Base-by-base conservation (phyloP, 805 yeast genomes). In the Starmerella kuoi region DNA sequence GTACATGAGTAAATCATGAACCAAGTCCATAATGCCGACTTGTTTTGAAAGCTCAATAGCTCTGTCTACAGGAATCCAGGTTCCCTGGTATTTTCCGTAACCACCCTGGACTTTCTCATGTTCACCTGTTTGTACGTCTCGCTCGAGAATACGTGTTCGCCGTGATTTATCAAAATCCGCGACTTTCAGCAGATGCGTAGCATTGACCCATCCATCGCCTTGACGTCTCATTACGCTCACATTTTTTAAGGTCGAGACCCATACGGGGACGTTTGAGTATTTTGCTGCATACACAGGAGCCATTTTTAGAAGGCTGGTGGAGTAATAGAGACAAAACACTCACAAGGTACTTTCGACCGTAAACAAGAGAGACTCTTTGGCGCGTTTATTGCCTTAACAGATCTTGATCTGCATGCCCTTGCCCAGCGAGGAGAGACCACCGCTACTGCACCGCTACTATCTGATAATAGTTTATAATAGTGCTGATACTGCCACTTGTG, bases 41-140 rank as follows among this genome's bases (percentile, higher is more conserved):
- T 74, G 76, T 38, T 66, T 65, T 1, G 88, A 84, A 42, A 84
- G 70, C 48, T 70, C 73, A 21, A 66, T 62, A 1, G 95, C 96
- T 38, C 82, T 74, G 5, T 70, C 75, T 48, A 83, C 62, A 0
- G 96, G 96, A 7, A 87, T 87, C 95, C 95, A 87, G 2, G 96
- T 87, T 15, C 95, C 96, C 61, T 88, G 97, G 61, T 86, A 88
- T 57, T 87, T 79, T 41, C 97, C 97, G 59, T 86, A 87, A 2
- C 97, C 97, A 48, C 97, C 97, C 61, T 87, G 97, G 19, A 87
- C 85, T 60, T 88, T 88, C 55, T 87, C 95, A 59, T 87, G 96
- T 17, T 68, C 63, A 4, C 94, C 94, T 32, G 72, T 73, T 57
- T 88, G 95, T n/a, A 88, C 94, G 49, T 87, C 95, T 55, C 80